Evolutionary conservation across 2,329 filamentous ascomycete species (phyloP).

Genomic region (Xylaria sp.): DNA sequence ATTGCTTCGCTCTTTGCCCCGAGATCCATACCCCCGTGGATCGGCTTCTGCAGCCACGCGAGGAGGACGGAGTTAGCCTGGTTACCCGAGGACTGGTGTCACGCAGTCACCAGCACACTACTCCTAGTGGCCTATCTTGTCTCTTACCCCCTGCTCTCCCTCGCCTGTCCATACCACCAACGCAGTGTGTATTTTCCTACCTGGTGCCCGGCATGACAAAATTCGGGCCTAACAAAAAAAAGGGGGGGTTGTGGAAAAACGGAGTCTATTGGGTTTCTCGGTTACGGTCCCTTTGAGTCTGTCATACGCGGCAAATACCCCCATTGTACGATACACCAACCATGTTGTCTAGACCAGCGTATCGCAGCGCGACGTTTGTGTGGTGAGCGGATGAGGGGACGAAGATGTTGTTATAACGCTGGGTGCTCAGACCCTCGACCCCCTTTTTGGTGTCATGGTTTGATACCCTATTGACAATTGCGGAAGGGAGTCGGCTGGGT

Average conservation of each 20-base stretch:
- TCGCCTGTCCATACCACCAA: neutral
- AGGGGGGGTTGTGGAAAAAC: neutral
- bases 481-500: neutral
- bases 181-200: neutral
- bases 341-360: constrained; percentile 7
- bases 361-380: neutral
- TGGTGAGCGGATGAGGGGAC: constrained; percentile 3
- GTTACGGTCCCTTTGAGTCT: neutral
- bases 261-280: constrained; percentile 1
- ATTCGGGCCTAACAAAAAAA: neutral
- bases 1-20: constrained; percentile 5
- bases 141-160: neutral
- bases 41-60: constrained; percentile 16
- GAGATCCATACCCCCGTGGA: neutral
- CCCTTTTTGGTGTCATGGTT: neutral
- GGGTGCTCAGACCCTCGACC: neutral
- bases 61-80: constrained; percentile 5
- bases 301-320: constrained; percentile 4
- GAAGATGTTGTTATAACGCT: constrained; percentile 4
- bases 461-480: neutral
- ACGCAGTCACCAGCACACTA: neutral
- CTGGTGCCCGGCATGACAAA: neutral
- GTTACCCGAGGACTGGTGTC: constrained; percentile 7
- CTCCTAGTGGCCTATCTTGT: neutral
- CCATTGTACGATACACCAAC: constrained; percentile 3